A percentile compares a stretch with the other conserved stretches of the same genome.
These are phyloP conservation scores for Microdochium nivale DNA, from an alignment of 2,329 filamentous ascomycete species.

Conservation along the genomic window DNA sequence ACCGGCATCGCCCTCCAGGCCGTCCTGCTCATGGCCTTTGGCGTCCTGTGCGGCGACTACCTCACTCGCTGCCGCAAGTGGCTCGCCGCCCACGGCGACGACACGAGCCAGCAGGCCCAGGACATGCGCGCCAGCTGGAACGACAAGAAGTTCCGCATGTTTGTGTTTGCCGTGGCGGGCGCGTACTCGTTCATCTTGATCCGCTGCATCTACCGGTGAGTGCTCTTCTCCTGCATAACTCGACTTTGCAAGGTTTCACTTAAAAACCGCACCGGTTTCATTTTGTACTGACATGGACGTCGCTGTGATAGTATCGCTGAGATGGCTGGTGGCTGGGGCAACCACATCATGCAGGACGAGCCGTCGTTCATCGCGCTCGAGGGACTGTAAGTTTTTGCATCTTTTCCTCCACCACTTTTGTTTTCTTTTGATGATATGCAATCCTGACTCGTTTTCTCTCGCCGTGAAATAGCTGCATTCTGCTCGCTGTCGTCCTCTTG, in stretches of 20 bases:
- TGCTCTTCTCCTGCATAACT: slow-evolving; percentile 6
- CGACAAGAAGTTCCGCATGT: slow-evolving; percentile 31
- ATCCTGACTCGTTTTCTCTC: background rate
- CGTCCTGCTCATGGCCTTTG: slow-evolving; percentile 38
- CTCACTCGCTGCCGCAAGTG: slow-evolving; percentile 30
- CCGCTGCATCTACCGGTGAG: slow-evolving; percentile 47
- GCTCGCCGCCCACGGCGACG: slow-evolving; percentile 20
- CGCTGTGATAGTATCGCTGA: slow-evolving; percentile 42
- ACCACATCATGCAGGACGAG: slow-evolving; percentile 55
- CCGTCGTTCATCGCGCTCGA: slow-evolving; percentile 51
- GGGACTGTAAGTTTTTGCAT: slow-evolving; percentile 30
- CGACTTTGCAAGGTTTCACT: background rate
- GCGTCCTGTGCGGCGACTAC: slow-evolving; percentile 34
- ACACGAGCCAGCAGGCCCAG: slow-evolving; percentile 13
- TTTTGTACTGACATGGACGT: background rate
- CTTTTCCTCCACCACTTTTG: slow-evolving; percentile 1
- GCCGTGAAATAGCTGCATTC: slow-evolving; percentile 34
- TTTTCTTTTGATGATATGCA: background rate
- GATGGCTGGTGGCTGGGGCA: slow-evolving; percentile 57
- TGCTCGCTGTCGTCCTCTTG: slow-evolving; percentile 39
- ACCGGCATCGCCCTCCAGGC: slow-evolving; percentile 46
- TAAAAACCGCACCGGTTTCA: no score
- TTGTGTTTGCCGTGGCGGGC: slow-evolving; percentile 31
- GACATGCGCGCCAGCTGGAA: slow-evolving; percentile 28
- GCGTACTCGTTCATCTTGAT: slow-evolving; percentile 38